A percentile compares a stretch with the other conserved stretches of the same genome.
These are phyloP conservation scores for Samsoniella hepiali DNA, from an alignment of 2,329 filamentous ascomycete genomes.

Conservation along the genomic window DNA sequence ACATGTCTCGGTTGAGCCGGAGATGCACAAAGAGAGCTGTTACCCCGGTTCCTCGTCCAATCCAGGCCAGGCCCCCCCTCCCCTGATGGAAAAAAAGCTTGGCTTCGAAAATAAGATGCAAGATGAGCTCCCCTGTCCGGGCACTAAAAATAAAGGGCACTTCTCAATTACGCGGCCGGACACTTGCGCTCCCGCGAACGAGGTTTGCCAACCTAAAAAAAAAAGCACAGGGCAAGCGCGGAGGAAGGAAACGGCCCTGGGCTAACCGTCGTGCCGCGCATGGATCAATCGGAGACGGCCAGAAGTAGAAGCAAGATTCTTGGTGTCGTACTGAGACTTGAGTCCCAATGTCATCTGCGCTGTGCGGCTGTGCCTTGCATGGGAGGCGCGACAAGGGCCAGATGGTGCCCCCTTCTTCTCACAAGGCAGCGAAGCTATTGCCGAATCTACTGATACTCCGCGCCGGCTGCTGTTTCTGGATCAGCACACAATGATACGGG, in stretches of 20 bases:
- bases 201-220: not conserved
- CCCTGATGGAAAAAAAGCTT: not conserved
- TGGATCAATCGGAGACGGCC: not conserved
- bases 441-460: not conserved
- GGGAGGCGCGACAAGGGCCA: not conserved
- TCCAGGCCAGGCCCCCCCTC: not conserved
- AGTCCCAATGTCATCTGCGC: not conserved
- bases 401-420: not conserved
- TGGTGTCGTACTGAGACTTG: not conserved
- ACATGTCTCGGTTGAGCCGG: constrained; percentile 9
- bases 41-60: not conserved
- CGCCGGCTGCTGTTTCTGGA: not conserved
- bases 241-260: not conserved
- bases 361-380: not conserved
- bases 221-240: not conserved
- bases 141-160: not conserved
- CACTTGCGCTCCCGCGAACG: not conserved
- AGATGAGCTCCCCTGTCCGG: not conserved
- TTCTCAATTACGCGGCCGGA: not conserved
- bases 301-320: not conserved
- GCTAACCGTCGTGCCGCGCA: not conserved
- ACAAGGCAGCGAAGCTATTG: not conserved
- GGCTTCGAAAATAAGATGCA: not conserved
- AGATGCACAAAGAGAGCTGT: not conserved
- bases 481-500: not conserved